phyloP scores from a whole-genome alignment of 768 basidiomycete species.

The Floccularia luteovirens region DNA sequence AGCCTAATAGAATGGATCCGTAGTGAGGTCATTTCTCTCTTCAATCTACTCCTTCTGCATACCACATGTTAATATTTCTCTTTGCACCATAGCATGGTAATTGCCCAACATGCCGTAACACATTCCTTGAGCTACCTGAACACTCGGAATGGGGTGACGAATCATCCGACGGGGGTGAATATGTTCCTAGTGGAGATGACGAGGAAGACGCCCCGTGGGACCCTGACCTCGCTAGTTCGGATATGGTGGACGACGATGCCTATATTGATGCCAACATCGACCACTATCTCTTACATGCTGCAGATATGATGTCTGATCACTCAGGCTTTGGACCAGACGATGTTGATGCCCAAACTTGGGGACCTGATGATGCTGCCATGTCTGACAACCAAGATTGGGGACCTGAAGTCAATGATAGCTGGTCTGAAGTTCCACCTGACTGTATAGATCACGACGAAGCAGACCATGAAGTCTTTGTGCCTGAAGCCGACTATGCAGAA shows the following conservation, averaged over 20 bases:
- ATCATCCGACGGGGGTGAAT: slow-evolving; percentile 62
- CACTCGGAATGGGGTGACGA: slow-evolving; percentile 52
- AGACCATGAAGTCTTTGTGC: slow-evolving; percentile 14
- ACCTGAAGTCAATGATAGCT: too few relatives aligned
- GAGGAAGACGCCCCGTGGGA: slow-evolving; percentile 41
- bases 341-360: too few relatives aligned
- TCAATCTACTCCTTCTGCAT: neutral
- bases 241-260: slow-evolving; percentile 12
- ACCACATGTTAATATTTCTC: slow-evolving; percentile 1
- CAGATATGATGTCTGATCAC: too few relatives aligned
- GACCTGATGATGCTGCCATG: too few relatives aligned
- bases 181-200: slow-evolving; percentile 46
- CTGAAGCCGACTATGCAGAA: slow-evolving; percentile 13
- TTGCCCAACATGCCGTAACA: slow-evolving; percentile 60
- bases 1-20: slow-evolving; percentile 66
- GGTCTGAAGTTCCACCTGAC: too few relatives aligned
- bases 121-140: slow-evolving; percentile 47
- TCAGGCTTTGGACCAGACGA: too few relatives aligned
- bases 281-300: too few relatives aligned
- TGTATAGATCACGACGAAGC: slow-evolving; percentile 14
- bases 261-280: slow-evolving; percentile 14
- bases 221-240: too few relatives aligned
- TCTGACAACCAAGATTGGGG: too few relatives aligned
- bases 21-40: slow-evolving; percentile 32
- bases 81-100: slow-evolving; percentile 46